Conservation (phyloP, 331 rosid species). For the Arachis monticola region DNA sequence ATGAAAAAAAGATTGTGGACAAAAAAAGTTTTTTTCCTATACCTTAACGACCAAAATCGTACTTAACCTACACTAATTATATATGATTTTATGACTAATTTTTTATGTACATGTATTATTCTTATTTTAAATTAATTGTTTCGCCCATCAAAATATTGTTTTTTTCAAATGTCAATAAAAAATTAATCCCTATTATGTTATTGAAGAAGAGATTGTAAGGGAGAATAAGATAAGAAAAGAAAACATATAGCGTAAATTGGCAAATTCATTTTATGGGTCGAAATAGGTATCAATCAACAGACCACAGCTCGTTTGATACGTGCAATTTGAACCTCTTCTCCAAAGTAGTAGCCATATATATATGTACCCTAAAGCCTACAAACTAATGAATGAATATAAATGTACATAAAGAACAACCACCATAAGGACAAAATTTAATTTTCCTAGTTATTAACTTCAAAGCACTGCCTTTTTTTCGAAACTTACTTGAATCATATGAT, state of each 20-base stretch:
- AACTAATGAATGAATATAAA: constrained; percentile 25
- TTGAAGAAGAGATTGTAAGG: too few species aligned
- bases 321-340: constrained; percentile 42
- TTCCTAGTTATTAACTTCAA: neutral
- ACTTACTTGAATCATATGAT: neutral
- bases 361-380: neutral
- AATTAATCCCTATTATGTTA: too few species aligned
- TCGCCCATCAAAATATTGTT: too few species aligned
- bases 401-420: constrained; percentile 13
- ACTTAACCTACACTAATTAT: too few species aligned
- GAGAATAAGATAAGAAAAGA: too few species aligned
- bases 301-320: constrained; percentile 51
- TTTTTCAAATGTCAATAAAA: too few species aligned
- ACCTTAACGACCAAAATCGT: too few species aligned
- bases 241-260: neutral
- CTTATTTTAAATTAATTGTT: too few species aligned
- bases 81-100: too few species aligned
- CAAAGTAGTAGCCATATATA: neutral
- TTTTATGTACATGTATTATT: too few species aligned
- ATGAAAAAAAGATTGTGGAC: too few species aligned
- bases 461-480: neutral
- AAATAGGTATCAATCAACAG: constrained; percentile 35
- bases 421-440: neutral
- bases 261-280: constrained; percentile 40
- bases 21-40: too few species aligned